Percentiles rank a stretch among this genome's conserved stretches.
phyloP scores from a whole-genome alignment of 192 early-diverging fungal species.

The Mortierella hygrophila region DNA sequence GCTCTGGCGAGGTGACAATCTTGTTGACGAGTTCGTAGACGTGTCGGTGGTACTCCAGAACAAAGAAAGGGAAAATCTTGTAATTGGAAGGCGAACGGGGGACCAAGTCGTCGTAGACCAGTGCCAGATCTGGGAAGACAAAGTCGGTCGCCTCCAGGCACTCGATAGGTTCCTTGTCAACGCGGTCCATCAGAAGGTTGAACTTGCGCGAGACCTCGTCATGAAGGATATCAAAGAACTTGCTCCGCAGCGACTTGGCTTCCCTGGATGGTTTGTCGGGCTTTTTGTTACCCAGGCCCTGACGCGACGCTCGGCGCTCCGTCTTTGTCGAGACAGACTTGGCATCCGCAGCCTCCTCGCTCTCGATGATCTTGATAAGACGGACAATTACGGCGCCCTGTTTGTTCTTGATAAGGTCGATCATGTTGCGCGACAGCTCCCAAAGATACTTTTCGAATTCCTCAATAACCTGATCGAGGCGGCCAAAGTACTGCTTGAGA shows the following conservation, averaged over 20 bases:
- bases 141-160: constrained; percentile 80
- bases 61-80: constrained; percentile 96
- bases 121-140: constrained; percentile 89
- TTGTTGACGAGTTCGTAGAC: constrained; percentile 86
- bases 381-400: constrained; percentile 84
- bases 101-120: constrained; percentile 89
- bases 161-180: constrained; percentile 69
- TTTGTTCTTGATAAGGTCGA: constrained; percentile 81
- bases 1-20: constrained; percentile 73
- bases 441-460: constrained; percentile 93
- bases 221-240: constrained; percentile 82
- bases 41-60: constrained; percentile 95
- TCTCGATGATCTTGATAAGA: constrained; percentile 94
- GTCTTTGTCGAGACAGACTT: constrained; percentile 62
- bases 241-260: constrained; percentile 81
- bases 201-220: constrained; percentile 80
- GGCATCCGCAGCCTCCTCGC: constrained; percentile 92
- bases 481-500: constrained; percentile 87
- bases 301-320: constrained; percentile 61
- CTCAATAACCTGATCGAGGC: constrained; percentile 81
- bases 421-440: constrained; percentile 81
- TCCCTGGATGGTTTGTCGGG: constrained; percentile 59
- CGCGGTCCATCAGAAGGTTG: constrained; percentile 70
- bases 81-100: constrained; percentile 92
- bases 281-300: constrained; percentile 63